A percentile compares a stretch with the other conserved stretches of the same genome.
Evolutionary conservation across 306 rosid genomes (phyloP).

Genomic region (Ceratonia siliqua): DNA sequence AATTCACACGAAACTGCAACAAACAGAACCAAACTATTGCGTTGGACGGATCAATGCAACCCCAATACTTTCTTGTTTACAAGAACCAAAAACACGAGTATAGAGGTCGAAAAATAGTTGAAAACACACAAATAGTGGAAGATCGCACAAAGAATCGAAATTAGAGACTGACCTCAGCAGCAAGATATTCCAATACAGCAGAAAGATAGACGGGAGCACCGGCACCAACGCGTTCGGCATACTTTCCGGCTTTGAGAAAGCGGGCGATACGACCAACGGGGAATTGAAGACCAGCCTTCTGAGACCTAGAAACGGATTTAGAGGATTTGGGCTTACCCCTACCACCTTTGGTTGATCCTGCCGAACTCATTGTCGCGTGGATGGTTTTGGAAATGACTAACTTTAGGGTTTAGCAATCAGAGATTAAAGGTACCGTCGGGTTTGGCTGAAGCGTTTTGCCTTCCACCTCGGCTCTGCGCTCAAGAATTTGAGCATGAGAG

Average conservation of each 20-base stretch:
- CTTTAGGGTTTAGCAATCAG: conserved; percentile 8
- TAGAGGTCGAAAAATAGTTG: background rate
- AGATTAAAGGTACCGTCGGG: background rate
- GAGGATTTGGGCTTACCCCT: conserved; percentile 38
- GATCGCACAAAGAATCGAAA: background rate
- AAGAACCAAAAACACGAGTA: background rate
- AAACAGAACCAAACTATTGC: background rate
- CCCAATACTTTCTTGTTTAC: background rate
- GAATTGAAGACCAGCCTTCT: conserved; percentile 40
- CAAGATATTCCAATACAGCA: conserved; percentile 39
- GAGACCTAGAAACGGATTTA: conserved; percentile 39
- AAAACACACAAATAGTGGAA: background rate
- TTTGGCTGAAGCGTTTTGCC: background rate
- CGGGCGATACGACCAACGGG: conserved; percentile 42
- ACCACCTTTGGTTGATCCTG: conserved; percentile 34
- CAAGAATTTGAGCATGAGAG: background rate
- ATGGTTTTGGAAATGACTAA: background rate
- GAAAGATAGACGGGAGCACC: conserved; percentile 37
- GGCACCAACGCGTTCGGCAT: conserved; percentile 40
- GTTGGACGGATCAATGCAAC: background rate
- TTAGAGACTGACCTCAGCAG: conserved; percentile 31
- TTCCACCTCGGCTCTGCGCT: background rate
- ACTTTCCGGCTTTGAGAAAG: conserved; percentile 34
- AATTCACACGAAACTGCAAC: background rate
- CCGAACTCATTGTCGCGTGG: conserved; percentile 6